Conservation (phyloP, 352 stramenopile species). For the Pythium guiyangense region DNA sequence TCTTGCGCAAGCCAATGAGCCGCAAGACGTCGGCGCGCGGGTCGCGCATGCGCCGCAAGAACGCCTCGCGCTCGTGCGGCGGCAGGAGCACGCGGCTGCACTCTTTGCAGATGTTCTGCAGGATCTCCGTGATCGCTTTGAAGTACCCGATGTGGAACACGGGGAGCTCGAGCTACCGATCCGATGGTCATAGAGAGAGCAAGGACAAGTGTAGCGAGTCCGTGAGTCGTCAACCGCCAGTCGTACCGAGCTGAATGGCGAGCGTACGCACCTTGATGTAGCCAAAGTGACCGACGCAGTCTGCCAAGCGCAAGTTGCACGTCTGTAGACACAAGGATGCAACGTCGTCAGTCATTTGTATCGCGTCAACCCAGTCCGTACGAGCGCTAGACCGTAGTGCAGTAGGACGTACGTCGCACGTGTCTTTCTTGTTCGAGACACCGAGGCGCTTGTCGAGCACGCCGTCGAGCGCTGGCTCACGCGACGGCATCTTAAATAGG, state of each 20-base stretch:
- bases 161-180: slow-evolving; percentile 86
- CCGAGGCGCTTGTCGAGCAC: slow-evolving; percentile 97
- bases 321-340: slow-evolving; percentile 22
- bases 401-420: slow-evolving; percentile 89
- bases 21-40: slow-evolving; percentile 70
- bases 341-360: neutral
- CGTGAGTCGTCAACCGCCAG: neutral
- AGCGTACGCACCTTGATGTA: slow-evolving; percentile 87
- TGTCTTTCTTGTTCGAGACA: slow-evolving; percentile 96
- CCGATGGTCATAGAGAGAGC: neutral
- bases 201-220: neutral
- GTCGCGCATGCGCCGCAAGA: slow-evolving; percentile 88
- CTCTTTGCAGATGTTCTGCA: slow-evolving; percentile 98
- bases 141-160: slow-evolving; percentile 99
- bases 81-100: slow-evolving; percentile 95
- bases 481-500: slow-evolving; percentile 95
- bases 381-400: too few relatives aligned
- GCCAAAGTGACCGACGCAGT: slow-evolving; percentile 99
- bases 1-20: slow-evolving; percentile 88
- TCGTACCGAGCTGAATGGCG: neutral
- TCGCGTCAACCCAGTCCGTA: neutral
- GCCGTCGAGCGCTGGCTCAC: slow-evolving; percentile 90
- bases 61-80: slow-evolving; percentile 84
- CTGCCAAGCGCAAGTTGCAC: slow-evolving; percentile 89
- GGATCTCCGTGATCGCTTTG: slow-evolving; percentile 96